Evolutionary conservation across 805 yeast genomes (phyloP), one percentile per base, ranked within the genome.

Genomic region (Yamadazyma laniorum): DNA sequence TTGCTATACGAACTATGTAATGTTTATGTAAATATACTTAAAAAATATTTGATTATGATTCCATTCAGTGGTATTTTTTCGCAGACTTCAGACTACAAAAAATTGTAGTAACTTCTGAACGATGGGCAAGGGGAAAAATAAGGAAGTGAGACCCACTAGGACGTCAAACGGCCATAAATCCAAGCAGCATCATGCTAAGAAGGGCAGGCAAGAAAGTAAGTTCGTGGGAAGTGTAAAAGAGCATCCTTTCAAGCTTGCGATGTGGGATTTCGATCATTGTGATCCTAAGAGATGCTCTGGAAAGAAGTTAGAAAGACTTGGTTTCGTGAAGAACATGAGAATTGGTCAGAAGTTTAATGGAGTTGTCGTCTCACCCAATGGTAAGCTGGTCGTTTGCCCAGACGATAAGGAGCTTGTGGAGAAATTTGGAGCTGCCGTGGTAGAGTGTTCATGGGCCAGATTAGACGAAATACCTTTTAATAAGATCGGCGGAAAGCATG

Each of bases 191-290:
- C 78, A 74, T 41, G 70, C 66, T 35, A 67, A 56, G 37, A 60
- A 49, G 29, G 68, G 63, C 16, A 49, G 63, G 31, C 65, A 55
- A 39, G 72, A 68, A 42, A 35, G 62, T 50, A 50, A 50, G 33
- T 85, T 87, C 54, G 29, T 28, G 19, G 3, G 29, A 3, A 13
- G 28, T 7, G 4, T 25, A 4, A 28, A 18, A 23, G 43, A 43
- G 4, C 35, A 39, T 12, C 96, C 95, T 1, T 82, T 84, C 23
- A 89, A 87, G 53, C 60, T 90, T 45, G 97, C 96, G 13, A 91
- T 91, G 99, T 91, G 99, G 96, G 99, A 93, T 59, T 93, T 93
- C 56, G 96, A 90, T 49, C 99, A 93, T 57, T 93, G 99, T 66
- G 99, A 93, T 63, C 99, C 99, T 1, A 93, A 93, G 56, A 74